Evolutionary conservation across 2,329 filamentous ascomycete species (phyloP).

Genomic region (Grosmannia serpens): DNA sequence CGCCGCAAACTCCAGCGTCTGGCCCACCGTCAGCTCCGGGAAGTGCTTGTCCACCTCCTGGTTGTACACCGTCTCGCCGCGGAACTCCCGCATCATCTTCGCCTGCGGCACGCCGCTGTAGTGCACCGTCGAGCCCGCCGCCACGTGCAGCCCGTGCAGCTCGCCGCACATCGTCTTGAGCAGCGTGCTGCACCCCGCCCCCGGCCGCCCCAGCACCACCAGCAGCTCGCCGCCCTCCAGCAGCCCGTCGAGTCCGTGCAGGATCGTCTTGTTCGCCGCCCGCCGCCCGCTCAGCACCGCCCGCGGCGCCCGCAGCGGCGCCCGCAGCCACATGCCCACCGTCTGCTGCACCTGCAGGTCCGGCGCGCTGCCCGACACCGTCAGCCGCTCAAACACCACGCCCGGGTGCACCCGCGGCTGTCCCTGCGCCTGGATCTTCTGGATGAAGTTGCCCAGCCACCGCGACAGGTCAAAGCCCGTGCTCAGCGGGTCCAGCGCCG

Average conservation of each 20-base stretch:
- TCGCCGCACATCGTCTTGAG: constrained; percentile 49
- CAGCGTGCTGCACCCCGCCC: constrained; percentile 46
- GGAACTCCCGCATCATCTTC: constrained; percentile 47
- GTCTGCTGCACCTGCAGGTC: constrained; percentile 61
- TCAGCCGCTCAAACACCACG: constrained; percentile 54
- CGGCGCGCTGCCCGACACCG: constrained; percentile 54
- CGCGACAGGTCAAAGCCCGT: constrained; percentile 34
- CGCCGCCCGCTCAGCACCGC: constrained; percentile 43
- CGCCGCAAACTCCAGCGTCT: constrained; percentile 57
- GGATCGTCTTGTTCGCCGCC: constrained; percentile 50
- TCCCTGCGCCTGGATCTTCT: constrained; percentile 38
- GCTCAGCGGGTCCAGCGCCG: constrained; percentile 33
- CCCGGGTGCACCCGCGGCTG: constrained; percentile 49
- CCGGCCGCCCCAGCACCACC: constrained; percentile 45
- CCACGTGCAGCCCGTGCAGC: constrained; percentile 43
- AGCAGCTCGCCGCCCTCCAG: constrained; percentile 44
- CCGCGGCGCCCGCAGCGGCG: constrained; percentile 29
- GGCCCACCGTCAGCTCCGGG: constrained; percentile 53
- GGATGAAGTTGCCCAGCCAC: constrained; percentile 50
- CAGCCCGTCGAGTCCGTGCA: constrained; percentile 49
- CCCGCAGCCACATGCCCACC: constrained; percentile 46
- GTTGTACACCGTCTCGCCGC: constrained; percentile 61
- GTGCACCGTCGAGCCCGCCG: constrained; percentile 38
- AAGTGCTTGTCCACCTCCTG: constrained; percentile 61
- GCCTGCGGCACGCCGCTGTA: constrained; percentile 50